A percentile compares a stretch with the other conserved stretches of the same genome.
These are phyloP conservation scores for Cymbopogon flexuosus DNA, from an alignment of 202 grass and related monocot species.

Conservation along the genomic window DNA sequence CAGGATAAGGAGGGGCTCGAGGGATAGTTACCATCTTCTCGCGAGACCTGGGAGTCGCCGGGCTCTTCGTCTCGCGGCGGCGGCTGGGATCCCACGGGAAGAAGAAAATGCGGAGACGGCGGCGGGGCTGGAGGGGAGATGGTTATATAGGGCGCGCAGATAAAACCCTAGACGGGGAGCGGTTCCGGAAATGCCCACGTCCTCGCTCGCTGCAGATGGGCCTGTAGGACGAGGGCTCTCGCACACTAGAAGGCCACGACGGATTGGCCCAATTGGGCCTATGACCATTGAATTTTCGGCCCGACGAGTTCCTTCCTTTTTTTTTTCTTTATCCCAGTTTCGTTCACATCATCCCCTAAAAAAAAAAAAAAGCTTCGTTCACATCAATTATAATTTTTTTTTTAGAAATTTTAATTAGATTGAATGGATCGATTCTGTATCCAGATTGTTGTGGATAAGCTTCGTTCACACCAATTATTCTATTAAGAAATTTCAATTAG, in stretches of 20 bases:
- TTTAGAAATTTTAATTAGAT: no score
- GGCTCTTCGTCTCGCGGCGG: neutral
- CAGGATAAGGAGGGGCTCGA: no score
- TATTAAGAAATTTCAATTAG: no score
- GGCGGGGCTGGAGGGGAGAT: neutral
- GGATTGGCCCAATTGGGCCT: neutral
- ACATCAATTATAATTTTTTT: no score
- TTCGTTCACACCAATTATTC: no score
- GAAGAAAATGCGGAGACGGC: neutral
- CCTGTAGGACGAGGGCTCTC: neutral
- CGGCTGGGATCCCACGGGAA: neutral
- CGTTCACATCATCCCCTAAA: neutral
- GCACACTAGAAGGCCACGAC: neutral
- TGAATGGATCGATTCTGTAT: no score
- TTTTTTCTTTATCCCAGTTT: neutral
- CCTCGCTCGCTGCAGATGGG: neutral
- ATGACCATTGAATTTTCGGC: neutral
- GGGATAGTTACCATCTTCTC: slow-evolving; percentile 38
- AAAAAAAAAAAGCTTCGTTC: no score
- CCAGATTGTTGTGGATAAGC: no score
- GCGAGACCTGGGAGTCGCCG: neutral
- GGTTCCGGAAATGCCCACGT: slow-evolving; percentile 16
- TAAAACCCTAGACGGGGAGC: slow-evolving; percentile 29
- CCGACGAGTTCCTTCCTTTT: neutral
- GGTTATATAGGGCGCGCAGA: neutral